Conservation (phyloP, 2,329 filamentous ascomycete species). For the Aspergillus viridinutans region DNA sequence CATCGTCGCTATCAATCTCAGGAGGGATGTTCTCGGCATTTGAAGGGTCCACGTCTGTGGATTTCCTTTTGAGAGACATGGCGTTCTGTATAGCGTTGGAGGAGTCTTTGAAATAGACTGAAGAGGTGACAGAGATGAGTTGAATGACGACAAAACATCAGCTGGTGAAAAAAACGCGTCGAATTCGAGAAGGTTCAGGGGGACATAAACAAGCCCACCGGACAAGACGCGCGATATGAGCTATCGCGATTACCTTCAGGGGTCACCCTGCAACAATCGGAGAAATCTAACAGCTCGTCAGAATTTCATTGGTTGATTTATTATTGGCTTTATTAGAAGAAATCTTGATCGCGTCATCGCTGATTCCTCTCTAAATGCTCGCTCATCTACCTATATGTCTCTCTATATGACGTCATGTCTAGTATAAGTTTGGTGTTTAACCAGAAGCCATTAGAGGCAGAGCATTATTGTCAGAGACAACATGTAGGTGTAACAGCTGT, state of each 20-base stretch:
- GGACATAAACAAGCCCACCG: not conserved
- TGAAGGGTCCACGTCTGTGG: not conserved
- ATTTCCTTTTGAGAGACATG: not conserved
- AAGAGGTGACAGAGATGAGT: too few species aligned
- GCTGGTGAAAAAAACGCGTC: not conserved
- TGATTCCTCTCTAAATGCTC: not conserved
- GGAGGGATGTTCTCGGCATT: not conserved
- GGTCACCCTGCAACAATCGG: not conserved
- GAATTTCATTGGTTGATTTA: not conserved
- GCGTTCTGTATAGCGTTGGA: too few species aligned
- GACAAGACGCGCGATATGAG: not conserved
- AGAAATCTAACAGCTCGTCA: not conserved
- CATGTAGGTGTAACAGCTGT: not conserved
- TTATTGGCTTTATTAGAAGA: not conserved
- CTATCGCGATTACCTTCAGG: not conserved
- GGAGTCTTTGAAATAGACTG: too few species aligned
- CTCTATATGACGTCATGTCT: not conserved
- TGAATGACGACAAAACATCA: too few species aligned
- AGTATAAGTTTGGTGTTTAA: not conserved
- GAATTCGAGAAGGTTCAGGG: not conserved
- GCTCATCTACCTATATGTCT: not conserved
- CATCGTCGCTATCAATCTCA: conserved; percentile 1
- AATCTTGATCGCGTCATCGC: not conserved
- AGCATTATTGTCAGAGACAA: not conserved
- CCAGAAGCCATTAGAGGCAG: too few species aligned